Base-by-base conservation (phyloP, 768 basidiomycete genomes). In the Suillus hirtellus region DNA sequence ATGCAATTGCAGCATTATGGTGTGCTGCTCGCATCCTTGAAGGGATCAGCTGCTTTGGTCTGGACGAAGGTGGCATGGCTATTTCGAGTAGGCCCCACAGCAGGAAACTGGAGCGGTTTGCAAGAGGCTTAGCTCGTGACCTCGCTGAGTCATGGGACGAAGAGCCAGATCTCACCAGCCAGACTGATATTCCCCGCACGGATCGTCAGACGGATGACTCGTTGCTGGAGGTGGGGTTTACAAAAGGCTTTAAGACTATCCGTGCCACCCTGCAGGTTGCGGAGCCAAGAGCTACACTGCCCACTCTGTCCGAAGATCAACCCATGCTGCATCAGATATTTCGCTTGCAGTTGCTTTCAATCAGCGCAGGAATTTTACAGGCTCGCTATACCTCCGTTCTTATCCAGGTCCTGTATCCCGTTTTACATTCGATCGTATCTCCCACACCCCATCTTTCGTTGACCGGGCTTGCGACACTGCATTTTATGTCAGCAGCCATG, bases 341-440 rank as follows among this genome's bases (percentile, higher is more conserved):
- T 42, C 84, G 85, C 17, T 82, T 99, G 8, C 92, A 93, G 64
- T 76, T 93, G 8, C 79, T 99, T 19, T 82, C 93, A 2, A 77
- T 92, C 38, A 76, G 84, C 12, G 82, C 93, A 0, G 83, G 84
- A n/a, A 84, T 95, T 60, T 80, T 95, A 38, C 86, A 89, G 61
- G 79, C 86, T 12, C 84, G 84, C 12, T 97, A 93, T 71, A 82
- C 83, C 0, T 81, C 89, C 0, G 77, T 92, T 19, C 85, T 98
- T 47, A 84, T 98, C 27, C 84, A 92, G 44, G 78, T 87, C 0
- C 77, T 98, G 3, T 99, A 99, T 78, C 92, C 93, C 2, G 76
- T 97, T 47, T 84, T 99, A 31, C 90, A 92, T 60, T 93, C 93
- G 19, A 78, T 96, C 52, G 87, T 95, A 38, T 95, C 96, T 1